A percentile compares a stretch with the other conserved stretches of the same genome.
Evolutionary conservation across 495 filamentous ascomycete species (phyloP).

Genomic region (Aspergillus nanangensis): DNA sequence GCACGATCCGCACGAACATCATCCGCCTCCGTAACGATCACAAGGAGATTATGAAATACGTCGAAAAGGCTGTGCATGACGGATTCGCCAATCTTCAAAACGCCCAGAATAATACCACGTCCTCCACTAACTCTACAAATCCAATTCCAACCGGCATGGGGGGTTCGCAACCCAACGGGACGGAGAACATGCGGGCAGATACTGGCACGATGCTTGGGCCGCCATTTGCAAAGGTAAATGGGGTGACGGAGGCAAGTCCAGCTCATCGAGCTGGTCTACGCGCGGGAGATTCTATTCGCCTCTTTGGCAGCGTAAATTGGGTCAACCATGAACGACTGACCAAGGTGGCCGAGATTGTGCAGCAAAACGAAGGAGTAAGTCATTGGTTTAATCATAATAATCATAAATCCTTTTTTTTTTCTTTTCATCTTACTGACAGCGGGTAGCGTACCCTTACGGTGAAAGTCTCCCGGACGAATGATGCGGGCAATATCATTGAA

Average conservation of each 20-base stretch:
- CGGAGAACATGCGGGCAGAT: constrained; percentile 11
- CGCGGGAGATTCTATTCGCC: constrained; percentile 74
- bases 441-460: constrained; percentile 60
- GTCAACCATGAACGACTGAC: constrained; percentile 80
- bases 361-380: constrained; percentile 86
- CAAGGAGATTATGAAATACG: constrained; percentile 75
- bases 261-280: constrained; percentile 80
- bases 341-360: constrained; percentile 79
- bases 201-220: constrained; percentile 49
- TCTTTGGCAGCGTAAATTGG: constrained; percentile 77
- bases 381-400: not conserved
- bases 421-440: constrained; percentile 6
- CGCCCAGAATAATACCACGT: constrained; percentile 16
- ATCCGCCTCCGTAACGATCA: constrained; percentile 90
- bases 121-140: constrained; percentile 28
- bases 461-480: constrained; percentile 55
- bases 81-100: constrained; percentile 49
- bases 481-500: constrained; percentile 44
- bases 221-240: constrained; percentile 90
- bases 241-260: constrained; percentile 71
- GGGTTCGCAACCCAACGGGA: constrained; percentile 12
- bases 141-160: no score
- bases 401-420: not conserved
- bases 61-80: constrained; percentile 79
- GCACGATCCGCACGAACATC: constrained; percentile 84